Evolutionary conservation across 768 basidiomycete species (phyloP).

Genomic region (Pulveroboletus sp.): DNA sequence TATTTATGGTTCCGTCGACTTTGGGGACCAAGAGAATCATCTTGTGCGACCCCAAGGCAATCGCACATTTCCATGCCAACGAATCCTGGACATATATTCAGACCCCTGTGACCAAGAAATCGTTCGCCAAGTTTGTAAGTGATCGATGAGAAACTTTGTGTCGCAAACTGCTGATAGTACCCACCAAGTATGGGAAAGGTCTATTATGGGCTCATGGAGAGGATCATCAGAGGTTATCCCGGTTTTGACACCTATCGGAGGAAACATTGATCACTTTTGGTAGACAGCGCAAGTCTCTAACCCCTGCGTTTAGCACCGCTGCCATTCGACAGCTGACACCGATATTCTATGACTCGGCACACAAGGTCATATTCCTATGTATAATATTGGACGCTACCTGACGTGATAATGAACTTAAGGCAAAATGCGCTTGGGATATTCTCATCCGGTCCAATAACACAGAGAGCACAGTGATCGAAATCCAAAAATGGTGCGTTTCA

Average conservation of each 20-base stretch:
- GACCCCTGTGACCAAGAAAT: slow-evolving; percentile 29
- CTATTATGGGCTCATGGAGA: slow-evolving; percentile 37
- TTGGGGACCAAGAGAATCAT: slow-evolving; percentile 14
- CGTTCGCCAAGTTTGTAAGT: slow-evolving; percentile 28
- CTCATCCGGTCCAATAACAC: slow-evolving; percentile 11
- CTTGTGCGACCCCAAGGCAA: slow-evolving; percentile 40
- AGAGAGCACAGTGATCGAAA: slow-evolving; percentile 31
- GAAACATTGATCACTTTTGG: neutral
- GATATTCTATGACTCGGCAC: slow-evolving; percentile 40
- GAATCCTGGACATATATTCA: slow-evolving; percentile 39
- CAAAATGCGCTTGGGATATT: slow-evolving; percentile 29
- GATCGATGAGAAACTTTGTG: neutral
- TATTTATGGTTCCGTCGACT: slow-evolving; percentile 12
- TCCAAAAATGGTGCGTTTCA: slow-evolving; percentile 31
- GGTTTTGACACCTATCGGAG: neutral
- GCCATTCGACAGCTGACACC: slow-evolving; percentile 36
- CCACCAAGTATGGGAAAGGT: slow-evolving; percentile 24
- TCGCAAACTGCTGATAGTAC: neutral
- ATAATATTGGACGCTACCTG: neutral
- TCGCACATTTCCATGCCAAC: slow-evolving; percentile 14
- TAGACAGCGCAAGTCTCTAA: slow-evolving; percentile 37
- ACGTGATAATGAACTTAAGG: slow-evolving; percentile 10
- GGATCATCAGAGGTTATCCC: slow-evolving; percentile 40
- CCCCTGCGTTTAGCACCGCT: slow-evolving; percentile 38
- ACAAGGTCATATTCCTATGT: slow-evolving; percentile 29